Base-by-base conservation (phyloP, 208 protist species). In the Angomonas deanei region DNA sequence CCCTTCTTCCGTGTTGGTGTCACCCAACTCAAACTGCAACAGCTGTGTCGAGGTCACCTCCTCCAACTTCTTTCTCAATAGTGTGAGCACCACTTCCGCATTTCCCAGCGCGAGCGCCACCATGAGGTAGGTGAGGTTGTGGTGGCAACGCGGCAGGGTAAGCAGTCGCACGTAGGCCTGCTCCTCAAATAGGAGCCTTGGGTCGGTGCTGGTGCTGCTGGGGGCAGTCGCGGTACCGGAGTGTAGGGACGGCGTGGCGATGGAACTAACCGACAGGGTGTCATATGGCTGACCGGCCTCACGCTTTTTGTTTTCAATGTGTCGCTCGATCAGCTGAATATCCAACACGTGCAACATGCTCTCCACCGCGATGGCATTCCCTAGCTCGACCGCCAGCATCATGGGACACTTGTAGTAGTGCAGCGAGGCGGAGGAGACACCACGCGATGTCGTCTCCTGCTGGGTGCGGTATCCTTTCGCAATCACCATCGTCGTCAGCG, bases 61-160 rank as follows among this genome's bases (percentile, higher is more conserved):
- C 36, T 42, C 36, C 36, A 42, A 15, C 15, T 42, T 42, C 36
- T 42, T 42, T 8, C 36, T 8, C 15, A 73, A 59, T 50, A 70
- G 59, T 30, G 59, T 48, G 27, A 52, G 55, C 19, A 56, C 24
- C 67, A 63, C 67, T 52, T 59, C 62, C 31, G 67, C 64, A 59
- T 82, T 63, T 26, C 76, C 76, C 3, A 77, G 70, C 24, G 60
- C 28, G 15, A 82, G 67, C 0, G 76, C 70, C 15, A 77, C 46
- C 49, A 77, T 66, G 3, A 82, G 54, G 1, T 67, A 39, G 27
- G 65, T 67, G 15, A 82, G 65, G 27, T 23, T 61, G 56, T 82
- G 76, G 8, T n/a, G 17, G 42, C 70, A 82, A 27, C 46, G 54
- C 24, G 64, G 76, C 54, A 67, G 64, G 60, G 38, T 64, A 13